Evolutionary conservation across 495 filamentous ascomycete species (phyloP).

Genomic region (Aspergillus campestris): DNA sequence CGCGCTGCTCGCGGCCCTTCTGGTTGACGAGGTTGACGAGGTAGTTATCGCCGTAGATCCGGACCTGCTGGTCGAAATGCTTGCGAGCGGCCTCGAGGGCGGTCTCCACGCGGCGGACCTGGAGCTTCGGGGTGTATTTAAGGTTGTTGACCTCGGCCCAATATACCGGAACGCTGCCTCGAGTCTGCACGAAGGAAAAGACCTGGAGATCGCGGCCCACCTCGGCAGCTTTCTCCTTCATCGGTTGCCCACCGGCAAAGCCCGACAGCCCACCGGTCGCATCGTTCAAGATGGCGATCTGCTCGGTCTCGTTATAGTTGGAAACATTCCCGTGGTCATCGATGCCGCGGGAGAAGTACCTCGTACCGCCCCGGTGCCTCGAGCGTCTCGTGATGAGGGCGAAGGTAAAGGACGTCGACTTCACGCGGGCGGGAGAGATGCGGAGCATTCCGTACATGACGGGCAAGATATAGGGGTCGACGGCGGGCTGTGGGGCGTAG

Average conservation of each 20-base stretch:
- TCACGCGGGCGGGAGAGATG: conserved; percentile 73
- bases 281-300: conserved; percentile 81
- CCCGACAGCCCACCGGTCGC: conserved; percentile 62
- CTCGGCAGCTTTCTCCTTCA: conserved; percentile 54
- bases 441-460: conserved; percentile 92
- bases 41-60: conserved; percentile 90
- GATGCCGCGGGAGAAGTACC: conserved; percentile 89
- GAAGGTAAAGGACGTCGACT: conserved; percentile 72
- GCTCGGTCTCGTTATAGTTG: conserved; percentile 98
- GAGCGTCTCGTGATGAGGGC: conserved; percentile 82
- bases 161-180: conserved; percentile 87
- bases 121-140: conserved; percentile 79
- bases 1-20: conserved; percentile 72
- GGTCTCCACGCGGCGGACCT: conserved; percentile 77
- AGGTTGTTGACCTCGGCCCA: conserved; percentile 94
- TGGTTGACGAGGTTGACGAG: conserved; percentile 96
- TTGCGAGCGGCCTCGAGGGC: conserved; percentile 67
- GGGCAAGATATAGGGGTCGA: conserved; percentile 89
- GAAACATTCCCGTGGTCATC: conserved; percentile 90
- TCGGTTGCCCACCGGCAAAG: conserved; percentile 66
- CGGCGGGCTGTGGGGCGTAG: conserved; percentile 60
- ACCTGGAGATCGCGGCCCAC: conserved; percentile 72
- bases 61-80: conserved; percentile 90
- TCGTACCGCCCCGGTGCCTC: conserved; percentile 75
- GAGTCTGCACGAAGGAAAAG: conserved; percentile 87